Evolutionary conservation across 306 rosid genomes (phyloP).

Genomic region (Canavalia gladiata): DNA sequence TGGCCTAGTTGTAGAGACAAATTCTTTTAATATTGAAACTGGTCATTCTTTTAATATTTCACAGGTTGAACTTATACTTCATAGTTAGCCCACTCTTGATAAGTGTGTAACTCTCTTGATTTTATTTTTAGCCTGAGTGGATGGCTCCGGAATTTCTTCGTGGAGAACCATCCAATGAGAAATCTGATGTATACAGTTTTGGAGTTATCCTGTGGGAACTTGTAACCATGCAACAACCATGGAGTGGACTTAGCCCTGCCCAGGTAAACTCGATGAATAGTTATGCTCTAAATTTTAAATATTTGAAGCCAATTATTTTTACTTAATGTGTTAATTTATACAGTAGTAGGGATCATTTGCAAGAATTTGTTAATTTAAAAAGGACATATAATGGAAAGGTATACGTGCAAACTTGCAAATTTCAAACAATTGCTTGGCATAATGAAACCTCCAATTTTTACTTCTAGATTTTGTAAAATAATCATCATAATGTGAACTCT

Average conservation of each 20-base stretch:
- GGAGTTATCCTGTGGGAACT: conserved; percentile 98
- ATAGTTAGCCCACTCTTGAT: conserved; percentile 51
- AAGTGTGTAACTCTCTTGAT: conserved; percentile 59
- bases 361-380: conserved; percentile 35
- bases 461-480: conserved; percentile 17
- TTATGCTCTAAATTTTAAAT: conserved; percentile 27
- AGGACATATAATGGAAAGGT: conserved; percentile 13
- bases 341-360: conserved; percentile 45
- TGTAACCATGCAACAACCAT: conserved; percentile 91
- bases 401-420: conserved; percentile 31
- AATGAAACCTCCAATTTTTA: conserved; percentile 35
- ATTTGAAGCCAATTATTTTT: conserved; percentile 40
- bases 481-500: conserved; percentile 38
- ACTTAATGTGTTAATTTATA: conserved; percentile 29
- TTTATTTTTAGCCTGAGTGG: conserved; percentile 97
- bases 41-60: conserved; percentile 55
- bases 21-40: conserved; percentile 40
- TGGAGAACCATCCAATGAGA: conserved; percentile 95
- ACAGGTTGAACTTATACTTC: conserved; percentile 57
- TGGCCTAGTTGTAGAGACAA: conserved; percentile 22
- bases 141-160: conserved; percentile 99
- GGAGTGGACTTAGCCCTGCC: conserved; percentile 90
- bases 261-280: conserved; percentile 66
- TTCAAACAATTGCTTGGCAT: conserved; percentile 36
- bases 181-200: conserved; percentile 94